These are phyloP conservation scores for Phoma herbarum DNA, from an alignment of 2,329 filamentous ascomycete genomes.

Conservation along the genomic window DNA sequence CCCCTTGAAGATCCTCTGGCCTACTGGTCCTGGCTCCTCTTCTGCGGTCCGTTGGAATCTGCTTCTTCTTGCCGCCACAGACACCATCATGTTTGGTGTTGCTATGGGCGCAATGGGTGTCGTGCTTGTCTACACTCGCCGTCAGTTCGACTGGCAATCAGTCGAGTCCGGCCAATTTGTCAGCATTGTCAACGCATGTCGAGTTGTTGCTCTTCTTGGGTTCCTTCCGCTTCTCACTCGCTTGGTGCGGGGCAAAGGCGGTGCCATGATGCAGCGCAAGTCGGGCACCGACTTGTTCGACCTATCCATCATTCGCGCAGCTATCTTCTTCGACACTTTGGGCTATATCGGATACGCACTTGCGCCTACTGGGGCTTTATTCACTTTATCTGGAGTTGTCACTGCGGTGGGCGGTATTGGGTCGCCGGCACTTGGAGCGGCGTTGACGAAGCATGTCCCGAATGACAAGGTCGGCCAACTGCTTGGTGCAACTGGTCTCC, in stretches of 20 bases:
- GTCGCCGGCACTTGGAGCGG: slow-evolving; percentile 82
- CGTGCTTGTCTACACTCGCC: slow-evolving; percentile 82
- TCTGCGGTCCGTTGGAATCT: slow-evolving; percentile 77
- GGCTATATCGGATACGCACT: slow-evolving; percentile 80
- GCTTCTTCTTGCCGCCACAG: slow-evolving; percentile 79
- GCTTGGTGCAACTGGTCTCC: slow-evolving; percentile 84
- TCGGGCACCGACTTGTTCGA: slow-evolving; percentile 80
- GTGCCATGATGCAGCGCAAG: slow-evolving; percentile 51
- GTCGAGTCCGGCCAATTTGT: slow-evolving; percentile 83
- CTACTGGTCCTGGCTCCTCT: slow-evolving; percentile 70
- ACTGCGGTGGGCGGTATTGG: slow-evolving; percentile 85
- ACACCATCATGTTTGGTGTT: slow-evolving; percentile 82
- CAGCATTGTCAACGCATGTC: slow-evolving; percentile 77
- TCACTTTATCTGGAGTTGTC: slow-evolving; percentile 75
- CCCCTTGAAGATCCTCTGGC: slow-evolving; percentile 80
- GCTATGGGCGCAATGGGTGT: slow-evolving; percentile 84
- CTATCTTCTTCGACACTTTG: slow-evolving; percentile 77
- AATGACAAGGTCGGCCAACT: slow-evolving; percentile 82
- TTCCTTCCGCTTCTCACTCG: slow-evolving; percentile 81
- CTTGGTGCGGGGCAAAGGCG: slow-evolving; percentile 68
- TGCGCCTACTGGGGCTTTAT: slow-evolving; percentile 67
- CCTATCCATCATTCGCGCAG: slow-evolving; percentile 75
- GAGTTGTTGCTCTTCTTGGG: slow-evolving; percentile 78
- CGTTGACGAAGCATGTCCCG: slow-evolving; percentile 90
- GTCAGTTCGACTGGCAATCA: slow-evolving; percentile 82